A percentile compares a stretch with the other conserved stretches of the same genome.
phyloP scores from a whole-genome alignment of 2,329 filamentous ascomycete genomes.

The Ploettnerulaceae sp. region DNA sequence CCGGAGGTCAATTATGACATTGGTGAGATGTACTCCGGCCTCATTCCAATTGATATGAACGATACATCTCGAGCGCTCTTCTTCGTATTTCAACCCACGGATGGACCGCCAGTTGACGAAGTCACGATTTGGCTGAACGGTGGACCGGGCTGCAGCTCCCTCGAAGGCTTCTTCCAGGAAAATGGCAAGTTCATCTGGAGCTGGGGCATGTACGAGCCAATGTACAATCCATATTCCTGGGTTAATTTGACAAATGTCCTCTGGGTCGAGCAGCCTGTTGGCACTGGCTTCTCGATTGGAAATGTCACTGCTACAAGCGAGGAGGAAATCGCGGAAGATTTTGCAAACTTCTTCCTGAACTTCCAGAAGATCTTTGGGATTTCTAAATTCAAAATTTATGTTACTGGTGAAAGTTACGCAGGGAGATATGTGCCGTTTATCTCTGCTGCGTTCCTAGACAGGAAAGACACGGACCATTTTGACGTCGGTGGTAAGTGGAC shows the following conservation, averaged over 20 bases:
- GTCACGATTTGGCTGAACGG: constrained; percentile 47
- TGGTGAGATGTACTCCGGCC: constrained; percentile 29
- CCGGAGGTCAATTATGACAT: constrained; percentile 26
- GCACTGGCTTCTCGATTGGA: constrained; percentile 27
- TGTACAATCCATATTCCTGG: constrained; percentile 24
- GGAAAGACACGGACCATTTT: constrained; percentile 44
- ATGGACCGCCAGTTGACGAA: constrained; percentile 41
- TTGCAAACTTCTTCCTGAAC: constrained; percentile 48
- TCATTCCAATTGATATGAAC: constrained; percentile 48
- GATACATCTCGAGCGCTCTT: constrained; percentile 40
- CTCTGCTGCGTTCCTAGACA: constrained; percentile 47
- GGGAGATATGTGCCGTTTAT: constrained; percentile 54
- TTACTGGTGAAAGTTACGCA: constrained; percentile 51
- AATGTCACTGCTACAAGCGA: constrained; percentile 37
- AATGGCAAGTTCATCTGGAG: constrained; percentile 35
- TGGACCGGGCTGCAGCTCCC: constrained; percentile 44
- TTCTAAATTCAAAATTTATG: constrained; percentile 47
- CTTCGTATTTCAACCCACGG: constrained; percentile 50
- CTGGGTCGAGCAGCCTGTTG: constrained; percentile 45
- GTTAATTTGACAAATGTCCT: constrained; percentile 40
- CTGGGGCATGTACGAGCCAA: constrained; percentile 25
- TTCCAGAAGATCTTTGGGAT: constrained; percentile 51
- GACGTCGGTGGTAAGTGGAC: constrained; percentile 46
- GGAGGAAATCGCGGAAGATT: constrained; percentile 42
- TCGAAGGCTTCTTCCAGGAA: constrained; percentile 35